These are phyloP conservation scores for Sparassis latifolia DNA, from an alignment of 1,284 basidiomycete species.

Conservation along the genomic window DNA sequence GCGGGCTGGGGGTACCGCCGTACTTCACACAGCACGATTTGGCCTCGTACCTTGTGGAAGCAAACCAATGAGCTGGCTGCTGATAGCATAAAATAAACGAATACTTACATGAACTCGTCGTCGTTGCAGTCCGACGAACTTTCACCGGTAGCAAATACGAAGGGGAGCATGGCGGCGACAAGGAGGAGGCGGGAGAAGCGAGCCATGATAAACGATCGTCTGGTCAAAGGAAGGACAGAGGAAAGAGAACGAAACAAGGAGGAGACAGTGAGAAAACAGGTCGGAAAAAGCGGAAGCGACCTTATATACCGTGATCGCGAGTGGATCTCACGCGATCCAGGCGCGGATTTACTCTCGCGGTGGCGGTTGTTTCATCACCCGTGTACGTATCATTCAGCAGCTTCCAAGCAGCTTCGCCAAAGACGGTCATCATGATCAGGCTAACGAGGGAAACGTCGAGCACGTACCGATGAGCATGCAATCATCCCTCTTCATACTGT, in stretches of 20 bases:
- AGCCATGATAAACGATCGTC: constrained; percentile 26
- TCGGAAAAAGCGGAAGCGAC: constrained; percentile 16
- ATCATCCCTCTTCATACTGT: too few species aligned
- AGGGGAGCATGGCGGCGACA: constrained; percentile 22
- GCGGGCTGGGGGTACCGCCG: constrained; percentile 39
- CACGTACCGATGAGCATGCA: too few species aligned
- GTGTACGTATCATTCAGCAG: too few species aligned
- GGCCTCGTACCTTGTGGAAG: constrained; percentile 31
- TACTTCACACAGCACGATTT: constrained; percentile 44
- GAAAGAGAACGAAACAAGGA: constrained; percentile 9
- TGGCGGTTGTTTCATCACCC: too few species aligned
- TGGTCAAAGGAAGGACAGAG: constrained; percentile 18
- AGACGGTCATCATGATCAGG: too few species aligned
- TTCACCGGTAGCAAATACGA: constrained; percentile 17
- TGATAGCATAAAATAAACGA: background rate
- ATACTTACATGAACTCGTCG: constrained; percentile 22
- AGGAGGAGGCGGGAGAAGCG: constrained; percentile 22
- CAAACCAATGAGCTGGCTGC: background rate
- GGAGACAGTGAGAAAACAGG: constrained; percentile 9
- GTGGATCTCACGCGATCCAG: too few species aligned
- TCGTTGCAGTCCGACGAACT: constrained; percentile 8
- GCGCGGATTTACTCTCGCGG: too few species aligned
- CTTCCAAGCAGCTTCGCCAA: too few species aligned
- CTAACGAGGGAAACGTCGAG: too few species aligned
- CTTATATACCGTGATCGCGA: constrained; percentile 9